Base-by-base conservation (phyloP, 2,329 filamentous ascomycete species). In the Fusarium tuaranense region DNA sequence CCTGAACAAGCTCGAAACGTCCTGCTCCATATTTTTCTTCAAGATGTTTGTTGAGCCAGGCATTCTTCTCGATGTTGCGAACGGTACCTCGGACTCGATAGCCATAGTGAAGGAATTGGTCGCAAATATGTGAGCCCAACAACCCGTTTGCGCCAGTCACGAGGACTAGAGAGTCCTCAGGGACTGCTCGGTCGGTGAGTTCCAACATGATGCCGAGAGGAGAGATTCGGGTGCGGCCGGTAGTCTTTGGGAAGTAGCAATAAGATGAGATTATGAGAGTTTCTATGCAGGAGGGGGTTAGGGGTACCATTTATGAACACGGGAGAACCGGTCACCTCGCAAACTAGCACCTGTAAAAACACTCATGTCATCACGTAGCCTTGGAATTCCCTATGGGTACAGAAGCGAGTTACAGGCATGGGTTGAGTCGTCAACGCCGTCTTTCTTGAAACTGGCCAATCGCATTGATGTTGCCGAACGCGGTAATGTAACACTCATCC, bases 1-100 rank as follows among this genome's bases (percentile, higher is more conserved):
- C 81, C 16, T 73, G 63, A 8, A 79, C 71, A 1, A 83, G 38
- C 36, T 83, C 80, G 36, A 86, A 82, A 5, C 70, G 71, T 22
- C 79, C 82, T 0, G 51, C 20, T 10, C 80, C 81, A 65, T 82
- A 80, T 16, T 76, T 76, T 20, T 80, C 69, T n/a, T 80, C 78
- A 32, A 81, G 81, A 6, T 78, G 61, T 1, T 75, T 67, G 4
- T 34, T 55, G 9, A 82, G 30, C 80, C 82, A 84, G 7, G 75
- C 66, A 58, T 76, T 78, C 68, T 82, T 84, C 14, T 76, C 70
- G 0, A 70, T 34, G 66, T 78, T 72, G 9, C 85, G 83, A 20
- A 83, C 82, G 1, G 84, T 85, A 2, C 85, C 86, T 20, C 84
- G 82, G 16, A 87, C 85, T 12, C 78, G 79, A 71, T 84, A 86